Conservation (phyloP, 2,329 filamentous ascomycete genomes). For the Allantophomopsis lycopodina region DNA sequence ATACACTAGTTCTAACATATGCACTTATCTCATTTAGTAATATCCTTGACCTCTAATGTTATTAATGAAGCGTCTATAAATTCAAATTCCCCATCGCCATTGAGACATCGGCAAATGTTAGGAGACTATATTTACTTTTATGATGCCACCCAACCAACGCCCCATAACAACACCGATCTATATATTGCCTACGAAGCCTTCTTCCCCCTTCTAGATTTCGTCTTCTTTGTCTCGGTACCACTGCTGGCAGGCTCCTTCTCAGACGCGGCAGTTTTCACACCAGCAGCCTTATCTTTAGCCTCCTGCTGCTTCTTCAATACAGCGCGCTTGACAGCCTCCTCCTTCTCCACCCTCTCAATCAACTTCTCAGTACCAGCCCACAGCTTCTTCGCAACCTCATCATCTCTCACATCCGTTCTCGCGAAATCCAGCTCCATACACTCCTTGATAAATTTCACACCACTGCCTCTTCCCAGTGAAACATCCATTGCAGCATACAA, state of each 20-base stretch:
- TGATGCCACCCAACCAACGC: no score
- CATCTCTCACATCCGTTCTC: slow-evolving; percentile 63
- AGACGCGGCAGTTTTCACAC: slow-evolving; percentile 20
- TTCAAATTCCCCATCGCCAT: no score
- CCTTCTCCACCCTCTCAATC: slow-evolving; percentile 70
- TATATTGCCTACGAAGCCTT: slow-evolving; percentile 4
- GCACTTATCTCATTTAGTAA: no score
- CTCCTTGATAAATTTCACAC: slow-evolving; percentile 74
- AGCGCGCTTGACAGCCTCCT: slow-evolving; percentile 44
- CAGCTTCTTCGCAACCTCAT: slow-evolving; percentile 66
- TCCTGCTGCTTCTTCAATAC: slow-evolving; percentile 23
- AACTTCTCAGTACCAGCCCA: slow-evolving; percentile 84
- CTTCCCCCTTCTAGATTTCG: slow-evolving; percentile 14
- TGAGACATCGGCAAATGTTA: no score
- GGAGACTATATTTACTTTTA: no score
- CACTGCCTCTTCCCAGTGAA: slow-evolving; percentile 45
- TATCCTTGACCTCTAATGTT: no score
- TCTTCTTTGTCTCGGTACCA: slow-evolving; percentile 9
- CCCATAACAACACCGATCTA: no score
- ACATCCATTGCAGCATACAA: slow-evolving; percentile 78
- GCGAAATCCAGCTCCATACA: slow-evolving; percentile 64
- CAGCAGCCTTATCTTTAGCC: slow-evolving; percentile 4
- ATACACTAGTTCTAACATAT: no score
- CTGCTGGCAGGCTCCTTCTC: slow-evolving; percentile 7
- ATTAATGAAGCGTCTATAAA: no score